phyloP scores from a whole-genome alignment of 73 alveolate genomes.

The Paramecium tetraurelia region DNA sequence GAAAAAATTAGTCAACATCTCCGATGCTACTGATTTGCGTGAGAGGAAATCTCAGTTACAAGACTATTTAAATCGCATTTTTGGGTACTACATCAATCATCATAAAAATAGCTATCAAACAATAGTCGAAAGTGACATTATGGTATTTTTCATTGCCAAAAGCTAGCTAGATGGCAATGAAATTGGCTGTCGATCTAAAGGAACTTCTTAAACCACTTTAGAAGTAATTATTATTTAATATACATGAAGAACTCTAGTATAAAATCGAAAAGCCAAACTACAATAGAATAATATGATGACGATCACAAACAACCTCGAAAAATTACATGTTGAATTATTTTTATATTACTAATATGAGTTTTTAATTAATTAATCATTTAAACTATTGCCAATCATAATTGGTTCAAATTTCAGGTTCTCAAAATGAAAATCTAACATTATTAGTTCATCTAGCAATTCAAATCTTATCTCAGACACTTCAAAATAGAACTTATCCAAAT shows the following conservation, averaged over 20 bases:
- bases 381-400: not conserved
- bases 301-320: slow-evolving; percentile 16
- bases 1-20: not conserved
- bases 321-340: not conserved
- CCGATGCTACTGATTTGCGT: not conserved
- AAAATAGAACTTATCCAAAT: too few species aligned
- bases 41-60: not conserved
- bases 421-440: too few species aligned
- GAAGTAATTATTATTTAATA: not conserved
- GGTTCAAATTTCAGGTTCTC: not conserved
- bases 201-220: not conserved
- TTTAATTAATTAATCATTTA: not conserved
- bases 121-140: not conserved
- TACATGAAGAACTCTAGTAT: not conserved
- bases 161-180: slow-evolving; percentile 39
- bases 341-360: not conserved
- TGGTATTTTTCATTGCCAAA: not conserved
- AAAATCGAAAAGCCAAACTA: not conserved
- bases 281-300: not conserved
- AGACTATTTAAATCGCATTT: not conserved
- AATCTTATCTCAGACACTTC: too few species aligned
- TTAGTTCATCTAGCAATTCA: too few species aligned
- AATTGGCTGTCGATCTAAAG: slow-evolving; percentile 41
- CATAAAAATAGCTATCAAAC: not conserved
- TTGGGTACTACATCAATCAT: not conserved